Evolutionary conservation across 345 rosid species (phyloP), one percentile per base, ranked within the genome.

Genomic region (Acer negundo): DNA sequence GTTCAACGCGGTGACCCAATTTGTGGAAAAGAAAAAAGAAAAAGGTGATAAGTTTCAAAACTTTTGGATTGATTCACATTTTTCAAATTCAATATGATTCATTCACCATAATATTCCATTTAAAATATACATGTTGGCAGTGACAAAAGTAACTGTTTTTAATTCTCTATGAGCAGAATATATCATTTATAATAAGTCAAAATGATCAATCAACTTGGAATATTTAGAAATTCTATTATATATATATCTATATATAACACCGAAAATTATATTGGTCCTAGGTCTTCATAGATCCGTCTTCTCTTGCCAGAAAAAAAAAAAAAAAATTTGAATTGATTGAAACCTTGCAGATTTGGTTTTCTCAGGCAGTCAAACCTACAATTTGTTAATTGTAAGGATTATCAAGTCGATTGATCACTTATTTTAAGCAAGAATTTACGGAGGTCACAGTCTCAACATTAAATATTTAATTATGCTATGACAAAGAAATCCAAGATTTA

Each of bases 261-360:
- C 0, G 38, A 35, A 35, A 35, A 35, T 35, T 35, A 35, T 35
- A 35, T 5, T 35, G 38, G 38, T 35, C 10, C 46, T 42, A 42
- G 46, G 46, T 42, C 13, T 69, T 69, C 42, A 70, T 22, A 19
- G 74, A 28, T 70, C 63, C 16, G 46, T 55, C 74, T 70, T 10
- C 74, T 51, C 35, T 59, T 59, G 47, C 58, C 26, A 59, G 58
- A 35, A 35, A 35, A 35, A 35, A 35, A 35, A n/a, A 68, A 63
- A 19, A 56, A 19, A 16, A 0, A 56, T 20, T 59, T 19, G 26
- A 19, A 59, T n/a, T 22, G 26, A n/a, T 59, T 59, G 22, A 20
- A 20, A 16, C 40, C 19, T 31, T 65, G 69, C n/a, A 65, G 69
- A 65, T 31, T 28, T 65, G 69, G 69, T 35, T 16, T 65, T 65